These are phyloP conservation scores for Xylariaceae sp. DNA, from an alignment of 2,329 filamentous ascomycete species.

Conservation along the genomic window DNA sequence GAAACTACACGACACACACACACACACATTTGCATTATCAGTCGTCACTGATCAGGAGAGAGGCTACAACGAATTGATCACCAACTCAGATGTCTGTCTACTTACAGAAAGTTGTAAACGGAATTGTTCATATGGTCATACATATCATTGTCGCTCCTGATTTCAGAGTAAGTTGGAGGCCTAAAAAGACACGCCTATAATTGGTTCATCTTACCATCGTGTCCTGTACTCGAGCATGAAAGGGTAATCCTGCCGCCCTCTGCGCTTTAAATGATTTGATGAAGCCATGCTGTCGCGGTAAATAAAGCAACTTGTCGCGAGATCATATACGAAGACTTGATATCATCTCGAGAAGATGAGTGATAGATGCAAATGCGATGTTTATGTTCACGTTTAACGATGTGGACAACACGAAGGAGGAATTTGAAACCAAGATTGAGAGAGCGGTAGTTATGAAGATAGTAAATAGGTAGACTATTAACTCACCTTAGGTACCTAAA, in stretches of 20 bases:
- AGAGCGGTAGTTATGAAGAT: too few species aligned
- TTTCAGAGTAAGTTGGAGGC: slow-evolving; percentile 10
- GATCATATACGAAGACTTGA: neutral
- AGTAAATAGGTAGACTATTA: too few species aligned
- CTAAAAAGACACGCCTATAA: slow-evolving; percentile 3
- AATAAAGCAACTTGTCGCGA: neutral
- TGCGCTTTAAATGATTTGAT: slow-evolving; percentile 48
- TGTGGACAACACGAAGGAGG: too few species aligned
- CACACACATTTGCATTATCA: neutral
- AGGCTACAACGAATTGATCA: neutral
- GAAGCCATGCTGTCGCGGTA: slow-evolving; percentile 28
- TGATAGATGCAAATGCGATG: neutral
- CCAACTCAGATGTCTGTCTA: neutral
- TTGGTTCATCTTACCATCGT: slow-evolving; percentile 58
- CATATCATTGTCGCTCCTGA: slow-evolving; percentile 89
- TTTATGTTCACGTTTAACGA: neutral
- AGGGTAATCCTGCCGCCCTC: slow-evolving; percentile 66
- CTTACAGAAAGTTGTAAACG: slow-evolving; percentile 72
- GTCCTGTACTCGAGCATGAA: slow-evolving; percentile 79
- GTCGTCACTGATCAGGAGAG: neutral
- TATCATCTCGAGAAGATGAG: neutral
- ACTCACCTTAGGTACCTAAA: too few species aligned
- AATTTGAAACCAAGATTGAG: neutral
- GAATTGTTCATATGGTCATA: slow-evolving; percentile 91
- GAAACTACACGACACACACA: slow-evolving; percentile 46